Percentiles rank a stretch among this genome's conserved stretches.
Conservation (phyloP, 2,329 filamentous ascomycete species). For the Fonsecaea pedrosoi region DNA sequence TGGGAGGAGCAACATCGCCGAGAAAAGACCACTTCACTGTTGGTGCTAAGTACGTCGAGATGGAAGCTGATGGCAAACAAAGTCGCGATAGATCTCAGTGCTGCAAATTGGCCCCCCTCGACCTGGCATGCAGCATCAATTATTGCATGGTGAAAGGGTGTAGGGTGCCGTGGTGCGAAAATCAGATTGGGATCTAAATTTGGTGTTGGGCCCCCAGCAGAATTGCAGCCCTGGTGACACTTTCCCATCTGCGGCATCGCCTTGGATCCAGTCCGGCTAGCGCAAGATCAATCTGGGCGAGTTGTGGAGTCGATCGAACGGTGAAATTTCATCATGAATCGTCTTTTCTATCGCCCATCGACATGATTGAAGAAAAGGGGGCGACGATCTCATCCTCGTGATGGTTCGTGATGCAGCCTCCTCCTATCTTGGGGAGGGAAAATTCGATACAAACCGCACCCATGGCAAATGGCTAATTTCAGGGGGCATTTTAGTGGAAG, state of each 20-base stretch:
- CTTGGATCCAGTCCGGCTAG: conserved; percentile 16
- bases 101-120: conserved; percentile 4
- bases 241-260: conserved; percentile 4
- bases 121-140: background rate
- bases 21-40: background rate
- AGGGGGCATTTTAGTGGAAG: background rate
- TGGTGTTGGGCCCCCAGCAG: conserved; percentile 28
- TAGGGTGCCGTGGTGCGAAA: background rate
- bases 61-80: background rate
- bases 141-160: conserved; percentile 6
- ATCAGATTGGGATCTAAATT: conserved; percentile 20
- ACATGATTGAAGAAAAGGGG: background rate
- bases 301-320: conserved; percentile 4
- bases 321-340: conserved; percentile 1
- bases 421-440: background rate
- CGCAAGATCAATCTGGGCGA: conserved; percentile 4
- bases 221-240: background rate
- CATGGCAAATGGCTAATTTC: background rate
- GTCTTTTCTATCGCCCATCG: conserved; percentile 2
- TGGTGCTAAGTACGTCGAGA: background rate
- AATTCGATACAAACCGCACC: background rate
- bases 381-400: background rate
- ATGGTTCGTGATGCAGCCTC: background rate
- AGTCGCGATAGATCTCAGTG: background rate
- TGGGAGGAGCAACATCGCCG: conserved; percentile 2